These are phyloP conservation scores for Cryomyces antarcticus DNA, from an alignment of 495 filamentous ascomycete species.

Conservation along the genomic window DNA sequence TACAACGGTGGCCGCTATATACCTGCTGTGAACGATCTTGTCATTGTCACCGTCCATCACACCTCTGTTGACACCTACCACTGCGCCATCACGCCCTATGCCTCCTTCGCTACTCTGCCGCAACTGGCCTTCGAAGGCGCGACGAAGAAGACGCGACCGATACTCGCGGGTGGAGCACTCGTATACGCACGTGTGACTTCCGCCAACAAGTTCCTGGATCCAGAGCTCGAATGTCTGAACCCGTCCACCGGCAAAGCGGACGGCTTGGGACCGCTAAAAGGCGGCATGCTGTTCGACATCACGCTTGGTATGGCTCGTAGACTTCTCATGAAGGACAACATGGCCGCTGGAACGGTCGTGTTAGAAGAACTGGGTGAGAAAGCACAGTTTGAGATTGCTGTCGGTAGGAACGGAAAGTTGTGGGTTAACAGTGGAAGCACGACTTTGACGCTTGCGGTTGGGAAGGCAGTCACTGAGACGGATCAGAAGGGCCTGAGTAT, in stretches of 20 bases:
- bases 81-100: constrained; percentile 47
- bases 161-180: constrained; percentile 47
- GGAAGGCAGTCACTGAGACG: constrained; percentile 56
- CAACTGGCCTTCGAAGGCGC: constrained; percentile 82
- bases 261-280: constrained; percentile 66
- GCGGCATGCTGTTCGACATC: constrained; percentile 73
- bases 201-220: constrained; percentile 62
- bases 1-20: constrained; percentile 51
- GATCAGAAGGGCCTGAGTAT: constrained; percentile 45
- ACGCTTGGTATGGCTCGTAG: constrained; percentile 63
- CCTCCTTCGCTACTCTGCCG: constrained; percentile 53
- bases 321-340: constrained; percentile 45
- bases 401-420: constrained; percentile 81
- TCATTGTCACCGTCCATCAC: constrained; percentile 68
- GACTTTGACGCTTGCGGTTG: constrained; percentile 51
- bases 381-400: constrained; percentile 76
- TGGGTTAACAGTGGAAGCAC: constrained; percentile 64
- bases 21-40: constrained; percentile 53
- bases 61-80: constrained; percentile 57
- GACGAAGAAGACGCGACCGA: constrained; percentile 76
- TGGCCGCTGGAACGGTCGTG: constrained; percentile 41
- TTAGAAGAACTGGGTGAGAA: constrained; percentile 69
- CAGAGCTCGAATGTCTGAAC: constrained; percentile 77
- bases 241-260: constrained; percentile 73
- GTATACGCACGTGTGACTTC: constrained; percentile 70